Base-by-base conservation (phyloP, 1,284 basidiomycete species). In the Fistulinella cinereoalba region DNA sequence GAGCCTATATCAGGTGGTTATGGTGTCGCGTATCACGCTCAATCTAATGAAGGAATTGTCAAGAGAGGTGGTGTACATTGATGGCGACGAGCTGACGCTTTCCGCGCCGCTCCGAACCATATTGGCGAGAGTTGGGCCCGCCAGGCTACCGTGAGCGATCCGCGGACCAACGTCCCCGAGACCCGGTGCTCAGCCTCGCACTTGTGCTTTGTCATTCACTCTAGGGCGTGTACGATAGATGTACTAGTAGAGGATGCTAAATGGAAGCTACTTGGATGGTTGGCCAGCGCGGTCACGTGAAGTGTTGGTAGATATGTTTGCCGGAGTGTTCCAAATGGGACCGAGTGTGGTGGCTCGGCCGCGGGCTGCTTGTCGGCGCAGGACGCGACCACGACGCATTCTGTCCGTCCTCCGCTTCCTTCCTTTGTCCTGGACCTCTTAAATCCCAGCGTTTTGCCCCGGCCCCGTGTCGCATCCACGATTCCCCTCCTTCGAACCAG, bases 11-110 rank as follows among this genome's bases (percentile, higher is more conserved):
- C 44, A 72, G 63, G 72, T 74, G 13, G 64, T 72, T 7, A 76
- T 76, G 70, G 71, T 75, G 64, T 72, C 71, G 4, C 69, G 74
- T 31, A 75, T 76, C 31, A 75, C 74, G 2, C 58, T 77, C 11
- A 69, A 68, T 44, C 61, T 76, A 18, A 67, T 54, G 48, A 65
- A 52, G 43, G 37, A 60, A 29, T 44, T 22, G 7, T n/a, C 23
- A 10, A 32, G 12, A 19, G 40, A 41, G 8, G 27, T 27, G 4
- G 6, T 47, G 15, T 7, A 10, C 28, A 9, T 31, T 6, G 15
- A 10, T 22, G 19, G 32, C n/a, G 43, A 21, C 4, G 9, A 24
- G 6, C 12, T 41, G 16, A 27, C 22, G 22, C 6, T 21, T 12
- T 18, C 16, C 25, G 11, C 7, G 3, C 16, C 5, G 28, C 24